Conservation (phyloP, 2,329 filamentous ascomycete genomes). For the Alternaria triticimaculans region DNA sequence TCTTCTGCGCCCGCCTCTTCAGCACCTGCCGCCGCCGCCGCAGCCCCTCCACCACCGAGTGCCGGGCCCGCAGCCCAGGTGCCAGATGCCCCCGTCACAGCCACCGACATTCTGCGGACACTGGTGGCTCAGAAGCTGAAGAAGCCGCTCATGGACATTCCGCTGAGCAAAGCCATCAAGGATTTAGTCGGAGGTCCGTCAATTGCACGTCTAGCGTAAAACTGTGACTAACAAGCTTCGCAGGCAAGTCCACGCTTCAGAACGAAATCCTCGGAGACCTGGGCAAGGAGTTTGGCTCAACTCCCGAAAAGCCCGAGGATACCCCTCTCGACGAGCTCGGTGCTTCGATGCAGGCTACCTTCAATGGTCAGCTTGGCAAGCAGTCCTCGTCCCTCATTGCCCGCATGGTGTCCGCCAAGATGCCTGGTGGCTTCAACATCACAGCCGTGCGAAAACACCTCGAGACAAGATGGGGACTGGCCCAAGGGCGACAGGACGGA, state of each 20-base stretch:
- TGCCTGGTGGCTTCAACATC: slow-evolving; percentile 99
- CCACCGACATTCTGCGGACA: slow-evolving; percentile 86
- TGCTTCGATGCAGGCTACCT: slow-evolving; percentile 96
- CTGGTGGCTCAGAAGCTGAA: slow-evolving; percentile 97
- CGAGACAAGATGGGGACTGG: slow-evolving; percentile 91
- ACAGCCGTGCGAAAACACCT: slow-evolving; percentile 94
- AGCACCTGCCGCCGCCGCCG: slow-evolving; percentile 56
- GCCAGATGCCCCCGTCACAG: slow-evolving; percentile 83
- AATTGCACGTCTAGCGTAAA: slow-evolving; percentile 3
- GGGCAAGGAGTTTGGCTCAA: slow-evolving; percentile 97
- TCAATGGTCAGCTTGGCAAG: slow-evolving; percentile 97
- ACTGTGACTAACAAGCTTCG: slow-evolving; percentile 19
- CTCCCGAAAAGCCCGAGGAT: slow-evolving; percentile 98
- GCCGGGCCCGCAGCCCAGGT: slow-evolving; percentile 87
- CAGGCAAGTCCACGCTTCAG: slow-evolving; percentile 97
- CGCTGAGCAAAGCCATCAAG: slow-evolving; percentile 96
- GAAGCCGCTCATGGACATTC: slow-evolving; percentile 87
- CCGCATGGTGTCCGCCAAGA: slow-evolving; percentile 95
- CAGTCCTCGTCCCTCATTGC: slow-evolving; percentile 93
- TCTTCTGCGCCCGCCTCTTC: slow-evolving; percentile 60
- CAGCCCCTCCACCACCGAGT: slow-evolving; percentile 66
- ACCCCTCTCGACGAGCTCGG: slow-evolving; percentile 94
- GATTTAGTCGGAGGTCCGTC: slow-evolving; percentile 92
- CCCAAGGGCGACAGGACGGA: slow-evolving; percentile 85
- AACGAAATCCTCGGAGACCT: slow-evolving; percentile 98